Evolutionary conservation across 345 rosid genomes (phyloP).

Genomic region (Fremontodendron californicum): DNA sequence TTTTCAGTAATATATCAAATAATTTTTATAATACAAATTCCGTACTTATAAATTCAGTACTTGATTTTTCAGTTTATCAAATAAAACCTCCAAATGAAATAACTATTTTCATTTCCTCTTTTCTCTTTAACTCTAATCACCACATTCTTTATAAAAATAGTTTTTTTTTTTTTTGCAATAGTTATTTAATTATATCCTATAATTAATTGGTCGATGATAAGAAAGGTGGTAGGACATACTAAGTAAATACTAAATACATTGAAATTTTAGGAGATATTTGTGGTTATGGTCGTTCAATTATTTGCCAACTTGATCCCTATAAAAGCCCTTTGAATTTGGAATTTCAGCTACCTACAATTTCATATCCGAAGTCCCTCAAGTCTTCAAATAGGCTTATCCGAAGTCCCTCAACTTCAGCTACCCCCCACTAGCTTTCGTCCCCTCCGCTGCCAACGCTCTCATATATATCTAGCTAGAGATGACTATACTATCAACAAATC

Average conservation of each 20-base stretch:
- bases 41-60: too few relatives aligned
- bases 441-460: not conserved
- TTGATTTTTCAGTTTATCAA: too few relatives aligned
- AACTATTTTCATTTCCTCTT: not conserved
- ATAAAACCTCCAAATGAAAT: too few relatives aligned
- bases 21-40: too few relatives aligned
- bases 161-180: not conserved
- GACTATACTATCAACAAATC: conserved; percentile 20
- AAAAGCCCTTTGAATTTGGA: conserved; percentile 17
- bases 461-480: not conserved
- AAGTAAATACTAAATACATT: conserved; percentile 20
- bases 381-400: not conserved
- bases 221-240: not conserved
- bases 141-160: not conserved
- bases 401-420: not conserved
- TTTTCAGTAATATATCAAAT: too few relatives aligned
- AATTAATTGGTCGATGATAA: not conserved
- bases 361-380: not conserved
- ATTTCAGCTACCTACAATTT: conserved; percentile 9
- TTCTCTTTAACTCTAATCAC: not conserved
- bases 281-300: conserved; percentile 19
- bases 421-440: not conserved
- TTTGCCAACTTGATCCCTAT: conserved; percentile 24
- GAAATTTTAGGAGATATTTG: conserved; percentile 1
- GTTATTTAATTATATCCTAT: too few relatives aligned